phyloP scores from a whole-genome alignment of 1,139 yeast genomes.

The Nakaseomyces delphensis region DNA sequence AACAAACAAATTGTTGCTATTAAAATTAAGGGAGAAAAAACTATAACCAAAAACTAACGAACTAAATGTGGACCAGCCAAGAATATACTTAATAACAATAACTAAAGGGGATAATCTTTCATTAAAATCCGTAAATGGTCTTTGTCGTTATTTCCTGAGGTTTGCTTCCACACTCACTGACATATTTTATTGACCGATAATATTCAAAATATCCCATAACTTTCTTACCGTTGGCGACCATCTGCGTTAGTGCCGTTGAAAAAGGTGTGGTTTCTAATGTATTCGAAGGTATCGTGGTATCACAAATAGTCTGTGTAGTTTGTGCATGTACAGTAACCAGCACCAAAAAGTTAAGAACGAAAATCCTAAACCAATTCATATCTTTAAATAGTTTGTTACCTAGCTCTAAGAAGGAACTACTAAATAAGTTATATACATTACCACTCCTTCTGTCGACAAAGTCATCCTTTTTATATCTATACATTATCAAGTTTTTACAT shows the following conservation, averaged over 20 bases:
- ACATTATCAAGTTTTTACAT: no score
- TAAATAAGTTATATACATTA: no score
- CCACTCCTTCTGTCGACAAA: no score
- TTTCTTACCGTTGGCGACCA: slow-evolving; percentile 15
- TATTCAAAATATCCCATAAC: slow-evolving; percentile 20
- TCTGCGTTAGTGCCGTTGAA: slow-evolving; percentile 18
- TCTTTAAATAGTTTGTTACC: no score
- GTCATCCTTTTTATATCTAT: no score
- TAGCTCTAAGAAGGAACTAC: no score
- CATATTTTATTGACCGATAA: slow-evolving; percentile 20
- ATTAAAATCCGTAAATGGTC: slow-evolving; percentile 10
- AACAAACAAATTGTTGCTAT: no score
- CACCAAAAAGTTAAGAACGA: neutral
- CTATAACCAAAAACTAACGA: neutral
- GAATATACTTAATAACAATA: neutral
- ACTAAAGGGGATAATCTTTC: neutral
- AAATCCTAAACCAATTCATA: neutral
- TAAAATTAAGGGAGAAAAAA: neutral
- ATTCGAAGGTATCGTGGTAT: slow-evolving; percentile 5
- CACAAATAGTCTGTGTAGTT: slow-evolving; percentile 1
- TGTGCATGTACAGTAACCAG: neutral
- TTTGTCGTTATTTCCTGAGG: slow-evolving; percentile 8
- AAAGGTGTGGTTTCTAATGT: slow-evolving; percentile 21
- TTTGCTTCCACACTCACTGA: slow-evolving; percentile 14
- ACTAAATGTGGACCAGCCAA: neutral